A percentile compares a stretch with the other conserved stretches of the same genome.
Conservation (phyloP, 208 protist genomes). For the Phytomonas sp. region DNA sequence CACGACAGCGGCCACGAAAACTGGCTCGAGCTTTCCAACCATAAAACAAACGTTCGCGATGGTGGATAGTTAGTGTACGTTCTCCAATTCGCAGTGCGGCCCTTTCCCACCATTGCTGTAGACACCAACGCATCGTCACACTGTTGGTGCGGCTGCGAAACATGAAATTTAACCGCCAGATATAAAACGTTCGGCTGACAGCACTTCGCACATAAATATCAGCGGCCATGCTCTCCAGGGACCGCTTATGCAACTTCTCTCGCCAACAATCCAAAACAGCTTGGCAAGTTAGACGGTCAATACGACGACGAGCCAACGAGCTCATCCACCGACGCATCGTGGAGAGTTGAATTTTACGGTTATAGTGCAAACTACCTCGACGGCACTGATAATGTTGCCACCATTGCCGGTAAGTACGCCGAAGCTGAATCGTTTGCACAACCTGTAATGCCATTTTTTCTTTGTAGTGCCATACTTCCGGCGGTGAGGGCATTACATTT, state of each 20-base stretch:
- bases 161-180: conserved; percentile 9
- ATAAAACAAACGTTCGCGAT: conserved; percentile 10
- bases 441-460: neutral
- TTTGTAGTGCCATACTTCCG: neutral
- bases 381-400: neutral
- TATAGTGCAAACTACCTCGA: neutral
- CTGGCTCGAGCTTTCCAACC: conserved; percentile 16
- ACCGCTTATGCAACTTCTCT: conserved; percentile 3
- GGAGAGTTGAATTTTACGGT: neutral
- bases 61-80: conserved; percentile 1
- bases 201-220: conserved; percentile 7
- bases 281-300: neutral
- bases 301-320: neutral
- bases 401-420: neutral
- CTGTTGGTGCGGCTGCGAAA: neutral
- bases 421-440: neutral
- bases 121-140: conserved; percentile 16
- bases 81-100: conserved; percentile 3
- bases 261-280: neutral
- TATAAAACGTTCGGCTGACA: conserved; percentile 11
- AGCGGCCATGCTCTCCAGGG: conserved; percentile 3
- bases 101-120: conserved; percentile 21
- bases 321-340: neutral
- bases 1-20: conserved; percentile 11
- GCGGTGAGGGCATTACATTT: neutral